These are phyloP conservation scores for Citrus mangshanensis DNA, from an alignment of 345 rosid species.

Conservation along the genomic window DNA sequence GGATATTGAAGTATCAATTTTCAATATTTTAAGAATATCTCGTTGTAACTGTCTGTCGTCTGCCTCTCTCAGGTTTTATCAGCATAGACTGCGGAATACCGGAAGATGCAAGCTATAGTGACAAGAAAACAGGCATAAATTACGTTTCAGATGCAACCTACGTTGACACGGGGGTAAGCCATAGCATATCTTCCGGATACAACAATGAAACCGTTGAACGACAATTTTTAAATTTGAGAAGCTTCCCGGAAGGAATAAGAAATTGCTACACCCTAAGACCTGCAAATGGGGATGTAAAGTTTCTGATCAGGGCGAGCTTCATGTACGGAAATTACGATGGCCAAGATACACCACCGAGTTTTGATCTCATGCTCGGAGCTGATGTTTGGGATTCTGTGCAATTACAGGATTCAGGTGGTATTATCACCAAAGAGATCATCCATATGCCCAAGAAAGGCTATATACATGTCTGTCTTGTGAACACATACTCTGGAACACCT, in stretches of 20 bases:
- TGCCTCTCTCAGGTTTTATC: conserved; percentile 12
- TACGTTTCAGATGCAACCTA: conserved; percentile 17
- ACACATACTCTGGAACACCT: conserved; percentile 7
- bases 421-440: background rate
- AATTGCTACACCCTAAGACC: conserved; percentile 22
- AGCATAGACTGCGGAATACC: conserved; percentile 26
- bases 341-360: background rate
- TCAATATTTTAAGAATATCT: background rate
- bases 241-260: conserved; percentile 22
- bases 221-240: conserved; percentile 9
- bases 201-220: background rate
- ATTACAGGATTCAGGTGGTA: background rate
- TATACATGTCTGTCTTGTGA: background rate
- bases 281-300: background rate
- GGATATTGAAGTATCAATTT: no score
- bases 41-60: background rate
- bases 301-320: conserved; percentile 21
- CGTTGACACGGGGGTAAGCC: background rate
- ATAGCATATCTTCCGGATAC: background rate
- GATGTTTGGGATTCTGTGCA: conserved; percentile 1
- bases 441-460: background rate
- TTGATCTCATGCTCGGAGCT: conserved; percentile 2
- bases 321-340: conserved; percentile 26
- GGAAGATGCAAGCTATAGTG: background rate
- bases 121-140: background rate